Base-by-base conservation (phyloP, 2,329 filamentous ascomycete genomes). In the Talaromyces pinophilus region DNA sequence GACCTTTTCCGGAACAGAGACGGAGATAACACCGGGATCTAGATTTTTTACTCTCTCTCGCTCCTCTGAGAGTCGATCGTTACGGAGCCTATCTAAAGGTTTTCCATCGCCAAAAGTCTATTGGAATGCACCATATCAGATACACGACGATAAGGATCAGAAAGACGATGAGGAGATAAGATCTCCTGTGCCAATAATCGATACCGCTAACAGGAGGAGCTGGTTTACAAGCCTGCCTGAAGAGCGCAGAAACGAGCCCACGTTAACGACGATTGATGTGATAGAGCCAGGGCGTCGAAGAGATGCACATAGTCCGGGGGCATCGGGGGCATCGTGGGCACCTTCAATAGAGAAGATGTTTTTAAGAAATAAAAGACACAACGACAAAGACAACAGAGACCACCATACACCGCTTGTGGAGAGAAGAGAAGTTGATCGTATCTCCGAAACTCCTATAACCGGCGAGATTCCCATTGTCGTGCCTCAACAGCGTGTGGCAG, bases 401-500 rank as follows among this genome's bases (percentile, higher is more conserved):
- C 25, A 22, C 30, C 22, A 59, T 11, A 59, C 17, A 5, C 35
- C n/a, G 33, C 11, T 25, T 59, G 8, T 38, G 35, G 17, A 25
- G 54, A 40, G 54, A n/a, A 10, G n/a, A 25, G 54, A 59, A 59
- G 54, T 59, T 40, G n/a, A 35, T 59, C 7, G 22, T 40, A 22
- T 59, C n/a, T 59, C 54, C 10, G 54, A 59, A 11, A 28, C 2
- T 59, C 54, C 30, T 59, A 3, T 38, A 59, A 59, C 28, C 7
- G 25, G 25, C 50, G 8, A 28, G 5, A 3, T 54, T 8, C 25
- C 50, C 15, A 6, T n/a, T 30, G 50, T 2, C 25, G 50, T 33
- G 28, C 28, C 50, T 33, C 50, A 15, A 33, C 13, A 54, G 3
- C 1, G 13, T 30, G 2, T 33, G 1, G 50, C 25, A 30, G 22